Percentiles rank a stretch among this genome's conserved stretches.
phyloP scores from a whole-genome alignment of 2,329 filamentous ascomycete genomes.

The Fusarium neocosmosporiellum region DNA sequence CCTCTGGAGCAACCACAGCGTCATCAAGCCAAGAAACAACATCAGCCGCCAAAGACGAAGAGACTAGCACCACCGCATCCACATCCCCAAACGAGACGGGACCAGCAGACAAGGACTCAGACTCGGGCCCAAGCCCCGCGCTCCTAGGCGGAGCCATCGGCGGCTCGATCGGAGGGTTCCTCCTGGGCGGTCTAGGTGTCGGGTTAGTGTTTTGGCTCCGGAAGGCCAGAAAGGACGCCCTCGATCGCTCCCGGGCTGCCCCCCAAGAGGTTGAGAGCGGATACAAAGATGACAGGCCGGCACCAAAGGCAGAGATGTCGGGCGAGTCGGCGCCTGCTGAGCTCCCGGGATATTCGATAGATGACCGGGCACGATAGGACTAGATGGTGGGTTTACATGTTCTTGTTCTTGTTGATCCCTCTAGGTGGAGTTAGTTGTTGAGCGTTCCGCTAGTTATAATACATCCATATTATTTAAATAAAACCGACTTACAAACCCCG shows the following conservation, averaged over 20 bases:
- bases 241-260: background rate
- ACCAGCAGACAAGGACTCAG: background rate
- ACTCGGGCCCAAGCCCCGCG: background rate
- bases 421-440: background rate
- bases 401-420: background rate
- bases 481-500: background rate
- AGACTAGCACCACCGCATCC: background rate
- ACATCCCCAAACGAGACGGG: background rate
- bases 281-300: background rate
- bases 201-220: background rate
- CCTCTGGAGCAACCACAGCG: background rate
- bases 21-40: background rate
- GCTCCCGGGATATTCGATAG: background rate
- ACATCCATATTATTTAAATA: background rate
- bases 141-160: background rate
- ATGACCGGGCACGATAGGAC: background rate
- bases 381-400: background rate
- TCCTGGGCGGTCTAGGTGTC: background rate
- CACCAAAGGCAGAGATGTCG: background rate
- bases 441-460: background rate
- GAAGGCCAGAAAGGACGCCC: background rate
- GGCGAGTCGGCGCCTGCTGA: background rate
- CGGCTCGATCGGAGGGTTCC: background rate
- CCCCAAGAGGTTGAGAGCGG: background rate
- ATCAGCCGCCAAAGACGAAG: background rate